These are phyloP conservation scores for Lanmaoa pseudosensibilis DNA, from an alignment of 768 basidiomycete species.

Conservation along the genomic window DNA sequence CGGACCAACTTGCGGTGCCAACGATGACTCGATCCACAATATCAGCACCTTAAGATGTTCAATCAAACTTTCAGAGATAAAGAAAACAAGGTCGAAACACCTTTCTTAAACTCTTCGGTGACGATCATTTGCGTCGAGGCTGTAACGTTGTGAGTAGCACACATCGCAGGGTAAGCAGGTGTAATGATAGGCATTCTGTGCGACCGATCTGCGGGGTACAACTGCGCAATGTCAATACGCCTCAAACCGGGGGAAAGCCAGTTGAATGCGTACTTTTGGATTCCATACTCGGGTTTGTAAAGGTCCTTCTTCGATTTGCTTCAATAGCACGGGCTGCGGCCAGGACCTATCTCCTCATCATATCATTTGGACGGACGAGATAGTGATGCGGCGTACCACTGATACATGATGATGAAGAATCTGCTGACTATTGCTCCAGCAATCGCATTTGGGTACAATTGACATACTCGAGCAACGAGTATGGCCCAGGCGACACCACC, in stretches of 20 bases:
- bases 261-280: slow-evolving; percentile 62
- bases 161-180: slow-evolving; percentile 98
- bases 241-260: too few species aligned
- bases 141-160: slow-evolving; percentile 97
- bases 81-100: slow-evolving; percentile 35
- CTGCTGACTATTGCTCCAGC: slow-evolving; percentile 95
- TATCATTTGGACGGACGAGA: background rate
- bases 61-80: slow-evolving; percentile 8
- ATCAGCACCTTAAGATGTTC: slow-evolving; percentile 67
- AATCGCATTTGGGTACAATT: slow-evolving; percentile 92
- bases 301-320: slow-evolving; percentile 95
- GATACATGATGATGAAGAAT: slow-evolving; percentile 98
- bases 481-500: slow-evolving; percentile 99
- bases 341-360: slow-evolving; percentile 67
- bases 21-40: slow-evolving; percentile 92
- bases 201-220: slow-evolving; percentile 89
- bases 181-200: slow-evolving; percentile 99
- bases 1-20: slow-evolving; percentile 82
- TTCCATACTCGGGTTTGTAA: slow-evolving; percentile 97
- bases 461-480: slow-evolving; percentile 98
- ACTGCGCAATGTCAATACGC: slow-evolving; percentile 39
- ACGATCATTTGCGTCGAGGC: slow-evolving; percentile 94
- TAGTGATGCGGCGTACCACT: slow-evolving; percentile 66
- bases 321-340: slow-evolving; percentile 97
- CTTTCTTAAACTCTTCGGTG: slow-evolving; percentile 93